Evolutionary conservation across 495 filamentous ascomycete genomes (phyloP).

Genomic region (Neurospora intermedia): DNA sequence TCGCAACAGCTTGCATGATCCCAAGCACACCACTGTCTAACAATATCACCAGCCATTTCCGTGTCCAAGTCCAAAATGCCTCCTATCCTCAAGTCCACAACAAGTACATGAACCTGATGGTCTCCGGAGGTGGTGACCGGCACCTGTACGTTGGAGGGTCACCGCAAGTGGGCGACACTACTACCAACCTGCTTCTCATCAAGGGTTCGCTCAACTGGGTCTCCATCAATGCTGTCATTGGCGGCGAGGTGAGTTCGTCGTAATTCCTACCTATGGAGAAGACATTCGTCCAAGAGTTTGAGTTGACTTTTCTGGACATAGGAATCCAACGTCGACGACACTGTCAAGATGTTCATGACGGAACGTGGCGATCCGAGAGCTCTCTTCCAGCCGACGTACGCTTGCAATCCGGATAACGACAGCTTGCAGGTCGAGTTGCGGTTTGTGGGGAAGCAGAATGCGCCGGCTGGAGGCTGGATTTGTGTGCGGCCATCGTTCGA

Average conservation of each 20-base stretch:
- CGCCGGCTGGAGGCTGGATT: conserved; percentile 28
- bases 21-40: conserved; percentile 23
- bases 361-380: conserved; percentile 37
- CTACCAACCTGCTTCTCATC: conserved; percentile 35
- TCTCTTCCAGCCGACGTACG: conserved; percentile 36
- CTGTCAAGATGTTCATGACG: conserved; percentile 48
- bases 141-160: conserved; percentile 38
- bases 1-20: conserved; percentile 26
- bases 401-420: conserved; percentile 40
- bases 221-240: conserved; percentile 32
- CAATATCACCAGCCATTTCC: conserved; percentile 33
- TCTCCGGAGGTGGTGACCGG: conserved; percentile 38
- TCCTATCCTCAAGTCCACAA: conserved; percentile 39
- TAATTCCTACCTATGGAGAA: not conserved
- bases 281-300: not conserved
- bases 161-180: conserved; percentile 26
- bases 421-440: conserved; percentile 32
- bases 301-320: not conserved
- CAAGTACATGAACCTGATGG: conserved; percentile 38
- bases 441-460: conserved; percentile 24
- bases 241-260: conserved; percentile 30
- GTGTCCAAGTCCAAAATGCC: conserved; percentile 39
- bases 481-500: conserved; percentile 33
- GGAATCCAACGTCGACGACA: conserved; percentile 36
- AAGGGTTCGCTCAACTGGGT: conserved; percentile 31